Conservation (phyloP, 495 filamentous ascomycete genomes). For the Podospora bellae-mahoneyi region DNA sequence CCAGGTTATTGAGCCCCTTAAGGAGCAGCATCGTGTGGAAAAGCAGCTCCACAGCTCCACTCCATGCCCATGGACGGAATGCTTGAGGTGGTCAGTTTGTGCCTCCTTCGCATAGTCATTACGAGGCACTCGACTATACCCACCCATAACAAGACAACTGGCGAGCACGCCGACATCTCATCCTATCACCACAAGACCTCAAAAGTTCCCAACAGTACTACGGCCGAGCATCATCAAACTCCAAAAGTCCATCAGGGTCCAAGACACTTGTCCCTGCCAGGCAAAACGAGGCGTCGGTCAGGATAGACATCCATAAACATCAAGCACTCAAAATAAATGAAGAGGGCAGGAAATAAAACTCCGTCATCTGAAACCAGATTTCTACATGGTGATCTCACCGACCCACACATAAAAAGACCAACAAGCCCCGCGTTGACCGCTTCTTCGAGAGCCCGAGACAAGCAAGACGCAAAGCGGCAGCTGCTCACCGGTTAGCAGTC, state of each 20-base stretch:
- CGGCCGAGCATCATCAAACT: neutral
- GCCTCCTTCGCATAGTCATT: neutral
- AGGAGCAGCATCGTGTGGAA: too few relatives aligned
- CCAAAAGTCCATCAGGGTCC: neutral
- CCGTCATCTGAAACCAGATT: neutral
- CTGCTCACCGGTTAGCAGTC: constrained; percentile 9
- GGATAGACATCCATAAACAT: neutral
- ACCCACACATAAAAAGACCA: neutral
- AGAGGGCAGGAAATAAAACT: neutral
- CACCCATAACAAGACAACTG: neutral
- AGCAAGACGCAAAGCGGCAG: neutral
- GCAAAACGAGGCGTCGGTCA: neutral
- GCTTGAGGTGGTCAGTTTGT: neutral
- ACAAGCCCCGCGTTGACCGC: constrained; percentile 5
- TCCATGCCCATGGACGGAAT: neutral
- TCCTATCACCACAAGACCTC: neutral
- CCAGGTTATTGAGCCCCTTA: too few relatives aligned
- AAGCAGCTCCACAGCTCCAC: neutral
- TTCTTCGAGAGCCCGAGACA: constrained; percentile 8
- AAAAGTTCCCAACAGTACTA: neutral
- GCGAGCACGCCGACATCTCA: neutral
- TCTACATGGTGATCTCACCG: neutral
- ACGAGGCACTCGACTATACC: neutral
- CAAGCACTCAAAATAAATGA: neutral
- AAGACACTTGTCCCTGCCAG: neutral